Base-by-base conservation (phyloP, 2,329 filamentous ascomycete genomes). In the Phaeosphaeriaceae sp. region DNA sequence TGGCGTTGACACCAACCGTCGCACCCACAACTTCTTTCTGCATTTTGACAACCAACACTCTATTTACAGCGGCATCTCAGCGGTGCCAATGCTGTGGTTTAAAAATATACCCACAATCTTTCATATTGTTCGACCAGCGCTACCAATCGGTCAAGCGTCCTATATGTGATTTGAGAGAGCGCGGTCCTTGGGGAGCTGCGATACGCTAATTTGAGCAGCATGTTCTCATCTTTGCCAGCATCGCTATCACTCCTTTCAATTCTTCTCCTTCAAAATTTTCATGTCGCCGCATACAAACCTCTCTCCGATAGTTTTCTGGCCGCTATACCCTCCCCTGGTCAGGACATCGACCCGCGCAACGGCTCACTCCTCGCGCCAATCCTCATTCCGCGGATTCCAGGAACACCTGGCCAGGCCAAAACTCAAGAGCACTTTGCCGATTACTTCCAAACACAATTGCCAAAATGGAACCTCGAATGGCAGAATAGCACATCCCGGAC, bases 401-500 rank as follows among this genome's bases (percentile, higher is more conserved):
- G 92, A 13, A 96, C 92, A 1, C 80, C 86, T 1, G 92, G 91
- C 21, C 90, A 88, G 12, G 72, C 76, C 13, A 81, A 81, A 43
- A 90, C 89, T 3, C 88, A 94, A 61, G 81, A 84, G 35, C 93
- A 97, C 75, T 91, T 99, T 66, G 83, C 87, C 65, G 77, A 87
- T 70, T 97, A 94, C 81, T 96, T 97, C 76, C 75, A 75, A 41
- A 79, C 78, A 5, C 78, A 86, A 15, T 83, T 97, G 17, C 92
- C 93, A 1, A 77, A 83, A 29, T 99, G 94, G 94, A 82, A 78
- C 4, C 72, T 96, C 35, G 81, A 87, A 39, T 90, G 90, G 76
- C 93, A 99, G 68, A 97, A 97, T 74, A 92, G 89, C n/a, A 93
- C 90, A 0, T 83, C 87, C 21, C 88, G 81, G 57, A 97, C 93